Conservation (phyloP, 495 filamentous ascomycete genomes). For the Trichoderma erinaceum region DNA sequence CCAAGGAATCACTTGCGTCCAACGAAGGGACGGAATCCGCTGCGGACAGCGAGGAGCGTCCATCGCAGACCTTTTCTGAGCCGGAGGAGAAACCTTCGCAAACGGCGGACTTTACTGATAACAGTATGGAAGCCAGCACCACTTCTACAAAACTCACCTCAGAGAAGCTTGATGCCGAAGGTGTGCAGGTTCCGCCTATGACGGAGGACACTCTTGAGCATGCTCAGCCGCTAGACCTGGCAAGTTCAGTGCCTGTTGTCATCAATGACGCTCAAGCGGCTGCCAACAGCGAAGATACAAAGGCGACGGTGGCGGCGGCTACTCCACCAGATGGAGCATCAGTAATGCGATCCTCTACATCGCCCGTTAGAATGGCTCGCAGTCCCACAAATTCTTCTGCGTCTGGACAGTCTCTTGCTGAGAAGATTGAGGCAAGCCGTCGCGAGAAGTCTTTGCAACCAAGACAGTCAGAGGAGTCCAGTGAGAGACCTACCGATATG, state of each 20-base stretch:
- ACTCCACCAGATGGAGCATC: constrained; percentile 1
- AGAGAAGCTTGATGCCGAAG: constrained; percentile 18
- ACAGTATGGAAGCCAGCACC: constrained; percentile 20
- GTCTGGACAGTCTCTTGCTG: constrained; percentile 31
- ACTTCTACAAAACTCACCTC: constrained; percentile 14
- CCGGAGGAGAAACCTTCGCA: constrained; percentile 37
- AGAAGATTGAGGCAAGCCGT: constrained; percentile 46
- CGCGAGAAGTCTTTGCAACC: constrained; percentile 34
- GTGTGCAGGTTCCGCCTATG: constrained; percentile 19
- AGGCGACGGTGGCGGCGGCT: neutral
- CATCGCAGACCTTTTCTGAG: constrained; percentile 26
- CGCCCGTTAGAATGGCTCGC: neutral
- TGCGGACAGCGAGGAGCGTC: constrained; percentile 20
- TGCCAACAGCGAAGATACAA: constrained; percentile 8
- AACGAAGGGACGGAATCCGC: constrained; percentile 49
- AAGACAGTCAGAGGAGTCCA: constrained; percentile 20
- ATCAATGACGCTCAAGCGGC: constrained; percentile 20
- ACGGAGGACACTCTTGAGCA: constrained; percentile 40
- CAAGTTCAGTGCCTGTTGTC: constrained; percentile 36
- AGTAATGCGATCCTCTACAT: neutral
- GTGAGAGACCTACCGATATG: constrained; percentile 18
- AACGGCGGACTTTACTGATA: constrained; percentile 24
- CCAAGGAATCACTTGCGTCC: constrained; percentile 61
- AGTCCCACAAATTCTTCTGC: neutral
- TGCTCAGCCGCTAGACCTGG: constrained; percentile 66